Evolutionary conservation across 225 moss, liverwort and hornwort genomes (phyloP).

Genomic region (Physcomitrium patens): DNA sequence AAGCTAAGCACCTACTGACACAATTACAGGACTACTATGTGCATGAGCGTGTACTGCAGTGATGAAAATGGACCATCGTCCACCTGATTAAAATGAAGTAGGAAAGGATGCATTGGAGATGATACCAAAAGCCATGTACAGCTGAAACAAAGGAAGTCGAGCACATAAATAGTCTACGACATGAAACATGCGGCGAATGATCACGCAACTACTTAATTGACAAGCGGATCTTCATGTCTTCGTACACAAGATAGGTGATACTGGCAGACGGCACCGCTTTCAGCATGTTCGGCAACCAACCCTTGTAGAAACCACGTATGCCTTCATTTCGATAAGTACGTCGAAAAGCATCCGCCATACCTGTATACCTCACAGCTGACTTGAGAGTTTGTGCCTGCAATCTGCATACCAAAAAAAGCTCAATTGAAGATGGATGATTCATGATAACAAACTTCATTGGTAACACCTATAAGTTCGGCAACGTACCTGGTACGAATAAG

Average conservation of each 20-base stretch:
- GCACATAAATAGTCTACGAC: conserved; percentile 26
- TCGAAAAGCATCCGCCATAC: conserved; percentile 82
- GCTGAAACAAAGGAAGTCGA: conserved; percentile 24
- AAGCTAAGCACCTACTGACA: too few relatives aligned
- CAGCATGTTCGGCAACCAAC: conserved; percentile 86
- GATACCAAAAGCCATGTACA: background rate
- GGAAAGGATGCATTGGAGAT: conserved; percentile 15
- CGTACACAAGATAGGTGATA: conserved; percentile 94
- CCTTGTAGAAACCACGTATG: conserved; percentile 86
- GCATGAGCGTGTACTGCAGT: too few relatives aligned
- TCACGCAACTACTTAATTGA: conserved; percentile 57
- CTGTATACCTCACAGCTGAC: conserved; percentile 57
- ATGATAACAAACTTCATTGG: background rate
- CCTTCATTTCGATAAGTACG: conserved; percentile 78
- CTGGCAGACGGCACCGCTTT: conserved; percentile 97
- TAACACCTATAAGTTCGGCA: conserved; percentile 10
- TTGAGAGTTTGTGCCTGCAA: conserved; percentile 80
- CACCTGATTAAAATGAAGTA: conserved; percentile 42
- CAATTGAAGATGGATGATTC: background rate
- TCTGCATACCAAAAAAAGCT: conserved; percentile 42
- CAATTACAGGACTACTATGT: too few relatives aligned
- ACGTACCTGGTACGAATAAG: conserved; percentile 91
- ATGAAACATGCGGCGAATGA: conserved; percentile 3
- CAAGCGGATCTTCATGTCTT: conserved; percentile 87
- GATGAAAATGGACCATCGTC: conserved; percentile 33